phyloP scores from a whole-genome alignment of 2,329 filamentous ascomycete species.

The Neurospora crassa region DNA sequence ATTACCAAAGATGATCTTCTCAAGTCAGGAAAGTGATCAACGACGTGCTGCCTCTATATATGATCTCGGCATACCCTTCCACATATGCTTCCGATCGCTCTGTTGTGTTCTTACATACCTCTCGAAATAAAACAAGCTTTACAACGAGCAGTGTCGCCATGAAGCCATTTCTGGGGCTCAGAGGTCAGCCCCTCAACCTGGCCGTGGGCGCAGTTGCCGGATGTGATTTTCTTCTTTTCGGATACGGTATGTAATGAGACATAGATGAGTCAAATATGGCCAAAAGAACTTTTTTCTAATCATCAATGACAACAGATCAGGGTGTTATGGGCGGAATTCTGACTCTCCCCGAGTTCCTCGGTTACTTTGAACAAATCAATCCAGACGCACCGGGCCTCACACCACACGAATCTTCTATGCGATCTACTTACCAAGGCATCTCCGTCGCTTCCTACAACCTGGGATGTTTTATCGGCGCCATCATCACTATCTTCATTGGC shows the following conservation, averaged over 20 bases:
- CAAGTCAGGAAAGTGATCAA: neutral
- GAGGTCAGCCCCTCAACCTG: slow-evolving; percentile 55
- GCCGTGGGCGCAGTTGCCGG: slow-evolving; percentile 64
- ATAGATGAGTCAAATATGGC: neutral
- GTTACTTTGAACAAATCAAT: slow-evolving; percentile 44
- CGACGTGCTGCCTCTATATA: neutral
- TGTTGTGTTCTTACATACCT: neutral
- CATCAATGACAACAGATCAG: neutral
- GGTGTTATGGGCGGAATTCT: slow-evolving; percentile 67
- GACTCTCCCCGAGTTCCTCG: slow-evolving; percentile 53
- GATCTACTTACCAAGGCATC: slow-evolving; percentile 40
- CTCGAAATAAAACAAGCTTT: neutral
- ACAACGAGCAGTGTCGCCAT: slow-evolving; percentile 4
- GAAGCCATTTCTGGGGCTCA: slow-evolving; percentile 52
- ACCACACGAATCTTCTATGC: slow-evolving; percentile 26
- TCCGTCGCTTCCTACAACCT: slow-evolving; percentile 21
- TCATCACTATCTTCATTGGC: slow-evolving; percentile 25
- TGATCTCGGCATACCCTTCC: neutral
- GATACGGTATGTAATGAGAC: slow-evolving; percentile 36
- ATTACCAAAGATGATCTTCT: neutral
- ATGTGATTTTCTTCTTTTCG: slow-evolving; percentile 58
- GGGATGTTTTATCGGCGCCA: slow-evolving; percentile 22
- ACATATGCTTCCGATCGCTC: neutral
- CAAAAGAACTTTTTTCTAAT: neutral
- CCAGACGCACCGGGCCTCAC: slow-evolving; percentile 26